These are phyloP conservation scores for Phytophthora boehmeriae DNA, from an alignment of 352 stramenopile species.

Conservation along the genomic window DNA sequence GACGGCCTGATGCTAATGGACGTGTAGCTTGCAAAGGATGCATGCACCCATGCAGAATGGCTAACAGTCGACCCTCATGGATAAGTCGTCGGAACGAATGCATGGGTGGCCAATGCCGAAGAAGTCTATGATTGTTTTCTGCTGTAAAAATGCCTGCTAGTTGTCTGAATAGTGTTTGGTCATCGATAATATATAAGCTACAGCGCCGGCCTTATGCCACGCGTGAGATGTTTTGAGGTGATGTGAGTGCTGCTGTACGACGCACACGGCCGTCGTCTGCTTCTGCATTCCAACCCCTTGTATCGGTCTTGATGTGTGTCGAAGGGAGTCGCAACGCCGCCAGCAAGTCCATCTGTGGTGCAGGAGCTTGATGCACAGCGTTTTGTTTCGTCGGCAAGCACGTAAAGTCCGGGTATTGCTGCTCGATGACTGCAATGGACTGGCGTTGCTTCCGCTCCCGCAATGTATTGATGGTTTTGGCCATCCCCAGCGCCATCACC, in stretches of 20 bases:
- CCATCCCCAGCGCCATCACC: constrained; percentile 45
- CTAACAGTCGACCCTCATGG: too few species aligned
- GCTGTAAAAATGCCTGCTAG: neutral
- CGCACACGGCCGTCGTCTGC: constrained; percentile 27
- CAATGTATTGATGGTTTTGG: constrained; percentile 38
- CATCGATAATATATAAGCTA: constrained; percentile 22
- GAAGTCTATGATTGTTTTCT: constrained; percentile 2
- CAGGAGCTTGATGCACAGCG: constrained; percentile 11
- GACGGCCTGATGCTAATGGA: neutral
- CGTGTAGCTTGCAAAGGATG: neutral
- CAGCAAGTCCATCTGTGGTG: constrained; percentile 29
- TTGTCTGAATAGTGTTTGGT: neutral
- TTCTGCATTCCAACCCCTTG: constrained; percentile 8
- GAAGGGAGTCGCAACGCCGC: constrained; percentile 36
- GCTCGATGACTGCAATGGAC: constrained; percentile 61
- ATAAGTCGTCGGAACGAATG: neutral
- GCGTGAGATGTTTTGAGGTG: constrained; percentile 15
- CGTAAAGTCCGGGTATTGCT: constrained; percentile 71
- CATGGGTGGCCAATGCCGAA: neutral
- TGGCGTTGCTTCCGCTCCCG: constrained; percentile 41
- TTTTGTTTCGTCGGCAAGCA: constrained; percentile 40
- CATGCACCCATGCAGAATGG: neutral
- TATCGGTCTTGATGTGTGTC: neutral
- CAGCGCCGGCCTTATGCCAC: constrained; percentile 22
- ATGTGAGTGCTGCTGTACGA: constrained; percentile 22